Percentiles rank a stretch among this genome's conserved stretches.
These are phyloP conservation scores for Candida morakotiae DNA, from an alignment of 805 yeast genomes.

Conservation along the genomic window DNA sequence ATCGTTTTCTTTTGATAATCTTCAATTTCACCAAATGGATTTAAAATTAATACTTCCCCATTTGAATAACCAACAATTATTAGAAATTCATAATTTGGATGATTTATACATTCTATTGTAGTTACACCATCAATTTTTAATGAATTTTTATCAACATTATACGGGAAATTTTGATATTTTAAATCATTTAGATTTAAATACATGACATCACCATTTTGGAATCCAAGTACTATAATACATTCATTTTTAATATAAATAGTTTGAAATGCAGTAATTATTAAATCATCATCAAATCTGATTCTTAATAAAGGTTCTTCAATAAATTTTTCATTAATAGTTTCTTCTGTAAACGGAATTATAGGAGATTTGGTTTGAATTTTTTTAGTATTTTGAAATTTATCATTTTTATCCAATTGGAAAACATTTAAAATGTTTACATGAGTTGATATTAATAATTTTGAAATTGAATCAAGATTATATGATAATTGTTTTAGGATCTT, in stretches of 20 bases:
- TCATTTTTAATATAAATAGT: slow-evolving; percentile 21
- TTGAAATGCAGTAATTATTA: slow-evolving; percentile 39
- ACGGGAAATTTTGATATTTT: slow-evolving; percentile 39
- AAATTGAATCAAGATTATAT: slow-evolving; percentile 12
- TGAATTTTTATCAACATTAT: slow-evolving; percentile 28
- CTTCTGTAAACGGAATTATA: slow-evolving; percentile 1
- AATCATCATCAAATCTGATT: slow-evolving; percentile 27
- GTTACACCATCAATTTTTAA: slow-evolving; percentile 15
- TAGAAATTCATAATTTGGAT: slow-evolving; percentile 38
- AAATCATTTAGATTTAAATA: slow-evolving; percentile 52
- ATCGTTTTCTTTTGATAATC: slow-evolving; percentile 15
- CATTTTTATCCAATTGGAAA: slow-evolving; percentile 29
- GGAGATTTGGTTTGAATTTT: slow-evolving; percentile 7
- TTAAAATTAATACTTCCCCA: slow-evolving; percentile 55
- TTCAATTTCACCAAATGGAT: slow-evolving; percentile 19
- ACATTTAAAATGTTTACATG: slow-evolving; percentile 50
- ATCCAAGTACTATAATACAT: slow-evolving; percentile 56
- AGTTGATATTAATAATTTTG: slow-evolving; percentile 38
- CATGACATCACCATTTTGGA: slow-evolving; percentile 62
- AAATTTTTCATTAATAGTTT: slow-evolving; percentile 12
- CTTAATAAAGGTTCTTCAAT: slow-evolving; percentile 45
- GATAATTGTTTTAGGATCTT: neutral
- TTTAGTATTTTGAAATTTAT: slow-evolving; percentile 19
- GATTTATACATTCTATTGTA: slow-evolving; percentile 19
- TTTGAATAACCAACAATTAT: slow-evolving; percentile 59